Evolutionary conservation across 768 basidiomycete genomes (phyloP).

Genomic region (Suillus plorans): DNA sequence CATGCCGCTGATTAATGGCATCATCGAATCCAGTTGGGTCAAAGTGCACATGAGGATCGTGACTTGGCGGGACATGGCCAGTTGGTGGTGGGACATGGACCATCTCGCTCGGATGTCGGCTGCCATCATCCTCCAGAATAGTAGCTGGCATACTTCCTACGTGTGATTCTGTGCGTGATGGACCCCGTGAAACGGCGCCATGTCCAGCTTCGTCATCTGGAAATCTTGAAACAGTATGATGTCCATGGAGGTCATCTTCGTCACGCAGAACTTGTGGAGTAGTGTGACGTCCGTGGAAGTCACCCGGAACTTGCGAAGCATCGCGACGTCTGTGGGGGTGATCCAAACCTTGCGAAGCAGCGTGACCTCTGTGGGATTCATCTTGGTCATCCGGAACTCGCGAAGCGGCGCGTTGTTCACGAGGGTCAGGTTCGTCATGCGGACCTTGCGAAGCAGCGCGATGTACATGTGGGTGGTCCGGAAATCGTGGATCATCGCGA

Average conservation of each 20-base stretch:
- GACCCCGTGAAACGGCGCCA: conserved; percentile 8
- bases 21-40: conserved; percentile 39
- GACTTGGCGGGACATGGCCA: conserved; percentile 11
- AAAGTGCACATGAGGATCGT: conserved; percentile 10
- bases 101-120: conserved; percentile 24
- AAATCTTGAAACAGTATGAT: background rate
- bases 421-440: background rate
- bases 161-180: conserved; percentile 19
- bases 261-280: no score
- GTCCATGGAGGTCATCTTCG: no score
- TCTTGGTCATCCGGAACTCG: background rate
- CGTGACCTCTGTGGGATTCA: background rate
- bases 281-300: background rate
- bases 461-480: background rate
- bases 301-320: no score
- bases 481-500: background rate
- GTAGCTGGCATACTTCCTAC: conserved; percentile 11
- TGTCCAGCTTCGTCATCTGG: background rate
- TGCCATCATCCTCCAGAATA: conserved; percentile 19
- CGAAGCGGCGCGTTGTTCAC: background rate
- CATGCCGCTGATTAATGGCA: conserved; percentile 44
- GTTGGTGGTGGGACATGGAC: conserved; percentile 22
- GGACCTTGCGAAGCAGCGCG: background rate
- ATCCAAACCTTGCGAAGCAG: background rate
- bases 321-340: background rate